A percentile compares a stretch with the other conserved stretches of the same genome.
Evolutionary conservation across 1,284 basidiomycete species (phyloP).

Genomic region (Irpex rosettiformis): DNA sequence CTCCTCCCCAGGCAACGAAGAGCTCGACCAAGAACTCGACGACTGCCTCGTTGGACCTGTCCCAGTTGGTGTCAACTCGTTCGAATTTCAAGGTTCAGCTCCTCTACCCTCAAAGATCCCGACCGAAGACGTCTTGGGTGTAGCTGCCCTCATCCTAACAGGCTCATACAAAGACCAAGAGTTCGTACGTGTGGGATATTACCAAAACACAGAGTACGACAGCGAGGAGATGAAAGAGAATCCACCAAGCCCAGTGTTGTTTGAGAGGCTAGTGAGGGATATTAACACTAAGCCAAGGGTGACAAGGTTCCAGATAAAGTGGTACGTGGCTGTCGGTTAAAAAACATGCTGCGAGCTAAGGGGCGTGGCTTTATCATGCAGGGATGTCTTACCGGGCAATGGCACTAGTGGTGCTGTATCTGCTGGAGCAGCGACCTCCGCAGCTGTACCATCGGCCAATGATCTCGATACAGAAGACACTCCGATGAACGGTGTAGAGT

Average conservation of each 20-base stretch:
- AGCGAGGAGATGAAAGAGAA: constrained; percentile 84
- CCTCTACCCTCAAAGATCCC: constrained; percentile 78
- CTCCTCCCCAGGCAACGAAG: constrained; percentile 88
- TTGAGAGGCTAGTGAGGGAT: constrained; percentile 82
- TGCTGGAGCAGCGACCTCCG: constrained; percentile 69
- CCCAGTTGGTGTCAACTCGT: constrained; percentile 92
- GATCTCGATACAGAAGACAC: constrained; percentile 44
- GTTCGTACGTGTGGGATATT: constrained; percentile 98
- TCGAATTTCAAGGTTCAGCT: constrained; percentile 87
- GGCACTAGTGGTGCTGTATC: constrained; percentile 41
- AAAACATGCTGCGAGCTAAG: no score
- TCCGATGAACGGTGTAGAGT: constrained; percentile 12
- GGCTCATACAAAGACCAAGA: constrained; percentile 91
- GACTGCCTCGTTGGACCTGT: constrained; percentile 96
- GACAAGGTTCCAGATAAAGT: constrained; percentile 87
- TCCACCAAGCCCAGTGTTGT: constrained; percentile 67
- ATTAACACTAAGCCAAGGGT: constrained; percentile 93
- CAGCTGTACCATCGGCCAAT: constrained; percentile 76
- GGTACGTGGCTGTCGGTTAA: constrained; percentile 42
- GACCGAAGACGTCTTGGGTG: constrained; percentile 80
- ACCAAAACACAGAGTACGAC: constrained; percentile 99
- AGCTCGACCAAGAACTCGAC: constrained; percentile 94
- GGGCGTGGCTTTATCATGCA: constrained; percentile 23
- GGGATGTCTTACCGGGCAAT: constrained; percentile 63
- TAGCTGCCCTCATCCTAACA: constrained; percentile 90